A percentile compares a stretch with the other conserved stretches of the same genome.
phyloP scores from a whole-genome alignment of 768 basidiomycete genomes.

The Pholiota molesta region DNA sequence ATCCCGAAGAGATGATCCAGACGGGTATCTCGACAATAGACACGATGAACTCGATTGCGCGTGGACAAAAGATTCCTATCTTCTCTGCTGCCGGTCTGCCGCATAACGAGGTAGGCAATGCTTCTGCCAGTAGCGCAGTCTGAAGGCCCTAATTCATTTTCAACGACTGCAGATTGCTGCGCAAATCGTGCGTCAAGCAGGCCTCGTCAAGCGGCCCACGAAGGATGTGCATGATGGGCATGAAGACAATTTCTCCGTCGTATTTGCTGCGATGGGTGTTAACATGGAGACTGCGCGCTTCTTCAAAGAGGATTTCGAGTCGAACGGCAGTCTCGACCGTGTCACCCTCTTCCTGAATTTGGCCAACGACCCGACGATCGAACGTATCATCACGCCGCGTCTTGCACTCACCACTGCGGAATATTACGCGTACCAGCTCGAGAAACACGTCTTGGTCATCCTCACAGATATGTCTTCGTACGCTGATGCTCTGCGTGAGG shows the following conservation, averaged over 20 bases:
- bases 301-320: conserved; percentile 99
- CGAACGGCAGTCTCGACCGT: conserved; percentile 95
- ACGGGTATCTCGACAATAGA: conserved; percentile 99
- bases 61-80: conserved; percentile 99
- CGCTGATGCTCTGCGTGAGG: conserved; percentile 94
- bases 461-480: conserved; percentile 99
- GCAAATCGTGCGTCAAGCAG: conserved; percentile 99
- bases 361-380: conserved; percentile 99
- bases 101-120: conserved; percentile 85
- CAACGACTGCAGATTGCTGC: conserved; percentile 82
- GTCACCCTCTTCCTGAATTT: conserved; percentile 98
- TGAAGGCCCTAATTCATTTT: conserved; percentile 7
- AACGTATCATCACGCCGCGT: conserved; percentile 99
- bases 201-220: conserved; percentile 93
- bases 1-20: conserved; percentile 99
- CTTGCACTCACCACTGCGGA: conserved; percentile 97
- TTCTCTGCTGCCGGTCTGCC: conserved; percentile 99
- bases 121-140: conserved; percentile 5
- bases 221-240: conserved; percentile 99
- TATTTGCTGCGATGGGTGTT: conserved; percentile 99
- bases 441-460: conserved; percentile 99
- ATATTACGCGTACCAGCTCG: conserved; percentile 98
- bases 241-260: conserved; percentile 99
- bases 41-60: conserved; percentile 98
- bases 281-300: conserved; percentile 99